Base-by-base conservation (phyloP, 805 yeast genomes). In the Kodamaea jinghongensis region DNA sequence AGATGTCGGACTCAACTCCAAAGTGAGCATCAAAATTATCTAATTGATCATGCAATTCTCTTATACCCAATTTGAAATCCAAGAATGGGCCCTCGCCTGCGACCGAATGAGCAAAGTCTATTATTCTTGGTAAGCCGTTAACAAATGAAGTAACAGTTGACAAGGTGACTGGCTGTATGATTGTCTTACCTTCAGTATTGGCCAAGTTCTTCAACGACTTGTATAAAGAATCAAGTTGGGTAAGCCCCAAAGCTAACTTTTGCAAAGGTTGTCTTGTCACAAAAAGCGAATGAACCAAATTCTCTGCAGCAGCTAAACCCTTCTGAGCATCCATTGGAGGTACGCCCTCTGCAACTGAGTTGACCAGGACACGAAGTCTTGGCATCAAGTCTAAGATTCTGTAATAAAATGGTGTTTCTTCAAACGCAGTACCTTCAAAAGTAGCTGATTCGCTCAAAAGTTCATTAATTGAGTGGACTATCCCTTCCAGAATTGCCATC, bases 311-410 rank as follows among this genome's bases (percentile, higher is more conserved):
- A 6, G 89, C 88, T 51, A 88, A 66, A 28, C 89, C 95, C 48
- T 81, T 82, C 45, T 79, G 84, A 22, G 86, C 75, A 55, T 85
- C 95, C 2, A 75, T 66, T 10, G 73, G 74, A 3, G 96, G 93
- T 16, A 86, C 79, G 50, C 88, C 97, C 6, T 78, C 83, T 6
- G 81, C 75, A 10, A 81, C 76, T 10, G 69, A 68, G 2, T 78
- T 60, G 8, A 82, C 79, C 2, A 86, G 65, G 13, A 81, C 74
- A 52, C 96, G 74, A 41, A 91, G 64, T 33, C 91, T 71, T 3
- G 97, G 97, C 31, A 91, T 60, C 17, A 90, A 55, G 50, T 93
- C 98, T 27, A 93, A 61, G 6, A 87, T 59, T 44, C 86, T 71
- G 65, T 76, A 85, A 49, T 76, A 75, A 0, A 56, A 50, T 51